A percentile compares a stretch with the other conserved stretches of the same genome.
These are phyloP conservation scores for Pseudogymnoascus sp. DNA, from an alignment of 2,329 filamentous ascomycete species.

Conservation along the genomic window DNA sequence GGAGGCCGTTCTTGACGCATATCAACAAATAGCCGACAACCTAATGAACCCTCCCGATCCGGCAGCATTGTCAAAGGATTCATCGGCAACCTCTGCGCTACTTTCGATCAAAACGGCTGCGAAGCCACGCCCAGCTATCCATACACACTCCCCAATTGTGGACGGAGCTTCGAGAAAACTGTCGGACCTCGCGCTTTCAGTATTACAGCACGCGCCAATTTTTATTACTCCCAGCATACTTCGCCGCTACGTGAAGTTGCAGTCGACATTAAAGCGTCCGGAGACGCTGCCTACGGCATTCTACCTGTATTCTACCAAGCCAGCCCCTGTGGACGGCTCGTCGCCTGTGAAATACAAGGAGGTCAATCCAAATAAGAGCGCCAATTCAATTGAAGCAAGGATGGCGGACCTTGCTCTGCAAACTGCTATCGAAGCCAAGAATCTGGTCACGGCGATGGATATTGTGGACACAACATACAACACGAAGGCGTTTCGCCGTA, in stretches of 20 bases:
- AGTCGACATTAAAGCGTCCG: conserved; percentile 62
- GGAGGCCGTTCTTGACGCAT: conserved; percentile 16
- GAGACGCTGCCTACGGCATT: conserved; percentile 74
- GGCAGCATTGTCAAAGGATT: conserved; percentile 14
- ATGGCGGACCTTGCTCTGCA: conserved; percentile 68
- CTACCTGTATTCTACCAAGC: conserved; percentile 75
- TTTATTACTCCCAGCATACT: conserved; percentile 71
- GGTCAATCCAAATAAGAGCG: conserved; percentile 58
- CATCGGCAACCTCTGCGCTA: conserved; percentile 43
- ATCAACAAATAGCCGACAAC: conserved; percentile 19
- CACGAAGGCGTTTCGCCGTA: conserved; percentile 55
- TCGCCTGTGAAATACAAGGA: conserved; percentile 50
- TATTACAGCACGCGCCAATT: conserved; percentile 66
- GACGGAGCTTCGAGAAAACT: conserved; percentile 36
- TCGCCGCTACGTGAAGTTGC: conserved; percentile 64
- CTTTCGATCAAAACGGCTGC: conserved; percentile 34
- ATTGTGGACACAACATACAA: conserved; percentile 64
- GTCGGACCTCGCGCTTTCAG: conserved; percentile 54
- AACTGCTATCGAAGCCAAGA: conserved; percentile 68
- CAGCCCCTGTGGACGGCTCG: conserved; percentile 53
- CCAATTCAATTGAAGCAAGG: conserved; percentile 62
- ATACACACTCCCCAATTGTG: conserved; percentile 14
- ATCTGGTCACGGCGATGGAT: conserved; percentile 68
- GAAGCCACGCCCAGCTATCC: conserved; percentile 11
- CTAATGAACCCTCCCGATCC: conserved; percentile 18